These are phyloP conservation scores for Isochrysis galbana DNA, from an alignment of 78 protist species.

Conservation along the genomic window DNA sequence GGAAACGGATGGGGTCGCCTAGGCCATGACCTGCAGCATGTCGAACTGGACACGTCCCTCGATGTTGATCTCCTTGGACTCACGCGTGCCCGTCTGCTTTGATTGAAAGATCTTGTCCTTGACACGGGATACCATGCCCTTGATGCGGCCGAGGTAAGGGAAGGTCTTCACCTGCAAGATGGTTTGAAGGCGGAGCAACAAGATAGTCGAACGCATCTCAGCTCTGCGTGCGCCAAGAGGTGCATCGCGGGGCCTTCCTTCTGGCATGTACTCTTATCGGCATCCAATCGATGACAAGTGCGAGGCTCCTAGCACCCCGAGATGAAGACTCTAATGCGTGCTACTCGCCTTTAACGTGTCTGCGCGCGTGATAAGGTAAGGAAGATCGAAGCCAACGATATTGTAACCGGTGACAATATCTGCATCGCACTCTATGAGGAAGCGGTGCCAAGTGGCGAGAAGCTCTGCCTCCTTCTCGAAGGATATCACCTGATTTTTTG, in stretches of 20 bases:
- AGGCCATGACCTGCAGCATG: slow-evolving; percentile 55
- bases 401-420: slow-evolving; percentile 98
- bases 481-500: slow-evolving; percentile 65
- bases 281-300: too few species aligned
- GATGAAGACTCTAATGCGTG: too few species aligned
- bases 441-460: slow-evolving; percentile 68
- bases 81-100: slow-evolving; percentile 89
- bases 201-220: too few species aligned
- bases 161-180: slow-evolving; percentile 31
- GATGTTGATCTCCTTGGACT: slow-evolving; percentile 77
- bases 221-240: too few species aligned
- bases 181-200: too few species aligned
- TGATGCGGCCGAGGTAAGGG: slow-evolving; percentile 35
- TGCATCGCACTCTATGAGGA: slow-evolving; percentile 82
- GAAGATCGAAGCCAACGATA: slow-evolving; percentile 96
- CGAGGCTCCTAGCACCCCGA: too few species aligned
- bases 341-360: slow-evolving; percentile 55
- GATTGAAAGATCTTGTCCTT: slow-evolving; percentile 67
- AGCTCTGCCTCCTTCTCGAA: slow-evolving; percentile 76
- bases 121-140: slow-evolving; percentile 43
- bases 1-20: not conserved
- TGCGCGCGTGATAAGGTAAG: slow-evolving; percentile 94
- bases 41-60: slow-evolving; percentile 87
- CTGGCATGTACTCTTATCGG: too few species aligned
- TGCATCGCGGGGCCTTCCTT: too few species aligned